Evolutionary conservation across 805 yeast species (phyloP).

Genomic region (Wickerhamiella vanderwaltii): DNA sequence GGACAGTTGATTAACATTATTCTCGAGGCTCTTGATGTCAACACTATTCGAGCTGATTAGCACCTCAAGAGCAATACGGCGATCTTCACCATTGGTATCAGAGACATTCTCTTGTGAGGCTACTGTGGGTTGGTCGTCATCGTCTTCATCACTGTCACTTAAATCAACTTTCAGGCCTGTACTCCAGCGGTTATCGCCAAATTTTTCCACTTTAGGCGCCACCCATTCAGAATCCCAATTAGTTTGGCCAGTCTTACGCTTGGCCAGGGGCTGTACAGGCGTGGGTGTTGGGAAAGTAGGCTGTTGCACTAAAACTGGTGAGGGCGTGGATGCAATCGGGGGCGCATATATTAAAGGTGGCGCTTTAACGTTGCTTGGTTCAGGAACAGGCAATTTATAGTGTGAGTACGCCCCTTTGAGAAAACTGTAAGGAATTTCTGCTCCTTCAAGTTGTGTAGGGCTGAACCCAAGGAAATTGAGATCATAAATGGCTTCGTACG

Average conservation of each 20-base stretch:
- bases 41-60: background rate
- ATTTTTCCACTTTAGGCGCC: background rate
- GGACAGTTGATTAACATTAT: background rate
- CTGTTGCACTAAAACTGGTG: background rate
- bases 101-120: too few species aligned
- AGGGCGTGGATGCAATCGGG: background rate
- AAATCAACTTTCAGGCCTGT: background rate
- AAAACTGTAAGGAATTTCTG: background rate
- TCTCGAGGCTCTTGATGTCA: background rate
- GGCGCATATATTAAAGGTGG: background rate
- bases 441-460: background rate
- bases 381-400: slow-evolving; percentile 8
- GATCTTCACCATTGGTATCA: too few species aligned
- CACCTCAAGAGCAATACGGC: background rate
- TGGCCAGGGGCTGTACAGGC: background rate
- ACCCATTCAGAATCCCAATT: slow-evolving; percentile 10
- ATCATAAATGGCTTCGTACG: slow-evolving; percentile 1
- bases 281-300: background rate
- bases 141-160: background rate
- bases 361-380: background rate
- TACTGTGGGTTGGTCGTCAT: too few species aligned
- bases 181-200: slow-evolving; percentile 8
- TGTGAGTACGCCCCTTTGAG: slow-evolving; percentile 6
- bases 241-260: background rate
- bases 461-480: slow-evolving; percentile 8